These are phyloP conservation scores for Saccharomycopsis sp. DNA, from an alignment of 805 yeast species.

Conservation along the genomic window DNA sequence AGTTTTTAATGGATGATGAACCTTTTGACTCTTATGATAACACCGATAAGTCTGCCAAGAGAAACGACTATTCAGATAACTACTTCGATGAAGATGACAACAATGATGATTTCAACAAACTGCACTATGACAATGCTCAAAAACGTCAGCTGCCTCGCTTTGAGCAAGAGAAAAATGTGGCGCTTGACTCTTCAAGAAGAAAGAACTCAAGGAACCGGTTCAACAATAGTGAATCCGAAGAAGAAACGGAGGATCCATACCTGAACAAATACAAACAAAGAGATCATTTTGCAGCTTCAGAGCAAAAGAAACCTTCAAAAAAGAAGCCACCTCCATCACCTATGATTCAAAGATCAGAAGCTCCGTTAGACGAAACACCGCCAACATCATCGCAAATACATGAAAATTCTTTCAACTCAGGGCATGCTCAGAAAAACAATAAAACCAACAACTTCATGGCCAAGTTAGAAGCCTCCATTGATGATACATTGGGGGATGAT, in stretches of 20 bases:
- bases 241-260: not conserved
- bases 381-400: no score
- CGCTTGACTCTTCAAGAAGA: not conserved
- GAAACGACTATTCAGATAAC: constrained; percentile 1
- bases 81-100: constrained; percentile 8
- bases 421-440: constrained; percentile 1
- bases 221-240: not conserved
- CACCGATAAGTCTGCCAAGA: not conserved
- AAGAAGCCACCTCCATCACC: constrained; percentile 7
- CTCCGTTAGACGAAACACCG: constrained; percentile 1
- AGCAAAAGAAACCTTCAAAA: not conserved
- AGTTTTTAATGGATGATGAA: constrained; percentile 8
- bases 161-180: no score
- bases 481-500: constrained; percentile 13
- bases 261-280: not conserved
- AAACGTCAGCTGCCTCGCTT: not conserved
- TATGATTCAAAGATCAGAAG: not conserved
- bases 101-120: constrained; percentile 6
- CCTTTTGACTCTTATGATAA: constrained; percentile 1
- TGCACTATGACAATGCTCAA: constrained; percentile 4
- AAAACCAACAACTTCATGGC: constrained; percentile 19
- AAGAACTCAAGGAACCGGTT: not conserved
- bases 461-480: constrained; percentile 19
- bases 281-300: not conserved
- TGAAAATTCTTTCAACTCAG: not conserved